Base-by-base conservation (phyloP, 2,329 filamentous ascomycete species). In the Paecilomyces dactylethromorphus region DNA sequence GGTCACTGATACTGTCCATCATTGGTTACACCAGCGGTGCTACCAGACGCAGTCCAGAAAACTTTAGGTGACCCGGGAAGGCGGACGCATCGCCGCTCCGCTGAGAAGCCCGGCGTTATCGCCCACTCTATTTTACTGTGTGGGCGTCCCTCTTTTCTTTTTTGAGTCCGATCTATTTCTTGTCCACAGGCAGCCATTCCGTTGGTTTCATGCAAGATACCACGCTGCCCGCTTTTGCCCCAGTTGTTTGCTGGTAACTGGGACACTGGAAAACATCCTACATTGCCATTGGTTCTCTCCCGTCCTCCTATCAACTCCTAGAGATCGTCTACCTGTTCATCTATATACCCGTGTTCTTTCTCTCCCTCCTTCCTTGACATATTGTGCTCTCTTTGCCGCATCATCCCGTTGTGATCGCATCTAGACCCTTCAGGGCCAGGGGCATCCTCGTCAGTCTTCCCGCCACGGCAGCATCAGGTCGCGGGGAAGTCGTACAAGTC, bases 401-500 rank as follows among this genome's bases (percentile, higher is more conserved):
- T 24, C 26, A 52, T 52, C 21, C 50, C 26, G 50, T 24, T 21
- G 39, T 45, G 39, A 45, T n/a, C 50, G 21, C 50, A n/a, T 52
- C 50, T 52, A 52, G 50, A 29, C 21, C 22, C 3, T 52, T 7
- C 50, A 45, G 15, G 39, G 39, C 10, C 39, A 45, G 39, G 39
- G 39, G 39, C 15, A 45, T 45, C 39, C 39, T 15, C 39, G 39
- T 45, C n/a, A 45, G 39, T 45, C 39, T n/a, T 21, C 39, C 39
- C 39, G 39, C 39, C 32, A 29, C 22, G 21, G 29, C 13, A 31
- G 26, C 26, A 54, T 45, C 21, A 8, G 6, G 22, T 32, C 49
- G 29, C 50, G 55, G 59, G 59, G 39, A 45, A 45, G 39, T 54
- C 53, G 39, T 29, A 54, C 53, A 54, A 54, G 18, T 54, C 11